A percentile compares a stretch with the other conserved stretches of the same genome.
These are phyloP conservation scores for Trichoderma reesei DNA, from an alignment of 495 filamentous ascomycete genomes.

Conservation along the genomic window DNA sequence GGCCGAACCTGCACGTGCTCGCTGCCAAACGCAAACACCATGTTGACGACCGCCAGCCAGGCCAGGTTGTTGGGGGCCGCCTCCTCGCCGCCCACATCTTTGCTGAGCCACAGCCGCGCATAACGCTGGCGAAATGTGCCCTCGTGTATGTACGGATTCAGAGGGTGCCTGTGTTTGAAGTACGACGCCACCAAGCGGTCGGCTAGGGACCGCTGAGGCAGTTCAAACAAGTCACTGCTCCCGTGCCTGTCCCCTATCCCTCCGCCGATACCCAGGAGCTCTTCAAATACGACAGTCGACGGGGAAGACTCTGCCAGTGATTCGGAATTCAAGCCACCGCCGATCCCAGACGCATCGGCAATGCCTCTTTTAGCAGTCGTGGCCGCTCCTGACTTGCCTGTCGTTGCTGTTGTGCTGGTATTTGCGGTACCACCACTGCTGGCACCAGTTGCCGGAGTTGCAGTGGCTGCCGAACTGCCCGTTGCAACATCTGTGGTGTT, in stretches of 20 bases:
- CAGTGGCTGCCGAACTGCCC: not conserved
- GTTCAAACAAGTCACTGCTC: conserved; percentile 8
- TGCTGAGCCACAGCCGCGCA: conserved; percentile 21
- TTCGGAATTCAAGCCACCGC: not conserved
- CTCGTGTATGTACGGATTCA: conserved; percentile 31
- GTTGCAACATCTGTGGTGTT: not conserved
- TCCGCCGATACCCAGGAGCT: conserved; percentile 8
- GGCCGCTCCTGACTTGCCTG: not conserved
- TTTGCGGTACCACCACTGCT: not conserved
- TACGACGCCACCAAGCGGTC: conserved; percentile 23
- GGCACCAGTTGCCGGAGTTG: not conserved
- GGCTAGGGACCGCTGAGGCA: conserved; percentile 10
- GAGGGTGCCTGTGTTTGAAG: conserved; percentile 27
- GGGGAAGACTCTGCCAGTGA: conserved; percentile 11
- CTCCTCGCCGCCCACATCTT: conserved; percentile 22
- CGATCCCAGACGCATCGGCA: not conserved
- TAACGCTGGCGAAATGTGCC: conserved; percentile 18
- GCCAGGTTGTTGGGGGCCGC: conserved; percentile 22
- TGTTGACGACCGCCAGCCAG: conserved; percentile 21
- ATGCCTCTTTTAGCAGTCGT: not conserved
- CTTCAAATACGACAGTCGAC: conserved; percentile 13
- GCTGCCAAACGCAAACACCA: conserved; percentile 19
- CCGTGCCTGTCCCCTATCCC: conserved; percentile 1
- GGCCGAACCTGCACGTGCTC: conserved; percentile 13
- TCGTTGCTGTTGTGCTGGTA: not conserved